phyloP scores from a whole-genome alignment of 805 yeast genomes.

The Wickerhamomyces bisporus region DNA sequence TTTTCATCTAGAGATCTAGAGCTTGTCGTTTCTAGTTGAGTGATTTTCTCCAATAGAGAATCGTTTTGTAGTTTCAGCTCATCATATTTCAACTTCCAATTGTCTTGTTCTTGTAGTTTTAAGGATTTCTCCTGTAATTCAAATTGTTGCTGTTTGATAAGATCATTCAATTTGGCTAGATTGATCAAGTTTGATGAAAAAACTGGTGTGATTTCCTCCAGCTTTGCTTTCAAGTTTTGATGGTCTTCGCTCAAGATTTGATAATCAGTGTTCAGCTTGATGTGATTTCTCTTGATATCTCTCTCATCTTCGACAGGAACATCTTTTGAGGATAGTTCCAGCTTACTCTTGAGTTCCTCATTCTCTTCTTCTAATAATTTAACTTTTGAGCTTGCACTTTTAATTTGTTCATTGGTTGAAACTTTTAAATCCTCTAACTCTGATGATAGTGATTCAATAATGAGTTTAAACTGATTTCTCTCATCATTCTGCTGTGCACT shows the following conservation, averaged over 20 bases:
- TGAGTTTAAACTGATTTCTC: slow-evolving; percentile 21
- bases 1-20: background rate
- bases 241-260: slow-evolving; percentile 44
- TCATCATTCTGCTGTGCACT: slow-evolving; percentile 8
- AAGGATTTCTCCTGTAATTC: slow-evolving; percentile 36
- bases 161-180: slow-evolving; percentile 44
- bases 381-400: slow-evolving; percentile 52
- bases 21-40: slow-evolving; percentile 34
- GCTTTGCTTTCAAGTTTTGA: slow-evolving; percentile 32
- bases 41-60: slow-evolving; percentile 38
- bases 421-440: slow-evolving; percentile 34
- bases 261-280: slow-evolving; percentile 40
- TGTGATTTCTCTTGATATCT: slow-evolving; percentile 36
- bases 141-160: slow-evolving; percentile 49
- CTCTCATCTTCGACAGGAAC: slow-evolving; percentile 21
- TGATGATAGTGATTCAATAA: slow-evolving; percentile 27
- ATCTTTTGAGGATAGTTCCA: slow-evolving; percentile 4
- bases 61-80: slow-evolving; percentile 45
- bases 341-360: slow-evolving; percentile 16
- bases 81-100: slow-evolving; percentile 38
- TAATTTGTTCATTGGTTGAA: slow-evolving; percentile 47
- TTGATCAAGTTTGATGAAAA: slow-evolving; percentile 49
- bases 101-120: slow-evolving; percentile 40
- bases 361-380: slow-evolving; percentile 39
- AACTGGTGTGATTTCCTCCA: slow-evolving; percentile 44